Evolutionary conservation across 2,329 filamentous ascomycete genomes (phyloP).

Genomic region (Chrysoporthe cubensis): DNA sequence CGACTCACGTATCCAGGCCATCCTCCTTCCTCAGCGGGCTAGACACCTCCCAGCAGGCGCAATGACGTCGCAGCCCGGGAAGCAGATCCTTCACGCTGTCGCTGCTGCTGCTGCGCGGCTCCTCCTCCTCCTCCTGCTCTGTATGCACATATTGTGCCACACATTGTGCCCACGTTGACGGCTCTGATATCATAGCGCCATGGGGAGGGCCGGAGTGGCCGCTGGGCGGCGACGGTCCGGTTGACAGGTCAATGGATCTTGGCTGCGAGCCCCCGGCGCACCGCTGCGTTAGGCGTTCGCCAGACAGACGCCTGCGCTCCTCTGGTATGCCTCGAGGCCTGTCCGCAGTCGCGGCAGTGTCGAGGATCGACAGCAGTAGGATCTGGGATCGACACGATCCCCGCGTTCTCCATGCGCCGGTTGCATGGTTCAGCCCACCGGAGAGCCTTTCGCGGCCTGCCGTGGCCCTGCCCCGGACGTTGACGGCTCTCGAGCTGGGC

Average conservation of each 20-base stretch:
- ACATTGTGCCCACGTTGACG: not conserved
- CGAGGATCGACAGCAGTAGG: not conserved
- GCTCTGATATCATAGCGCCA: not conserved
- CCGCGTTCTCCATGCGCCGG: not conserved
- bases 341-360: not conserved
- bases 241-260: not conserved
- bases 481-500: not conserved
- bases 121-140: no score
- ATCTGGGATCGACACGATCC: constrained; percentile 10
- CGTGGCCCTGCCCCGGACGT: not conserved
- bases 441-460: not conserved
- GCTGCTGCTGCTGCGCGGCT: not conserved
- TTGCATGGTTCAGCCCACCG: not conserved
- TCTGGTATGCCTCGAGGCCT: not conserved
- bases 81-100: constrained; percentile 7
- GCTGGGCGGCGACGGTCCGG: not conserved
- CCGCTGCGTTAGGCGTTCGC: not conserved
- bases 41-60: not conserved
- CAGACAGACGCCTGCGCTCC: not conserved
- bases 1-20: constrained; percentile 18
- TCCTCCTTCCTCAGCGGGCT: constrained; percentile 14
- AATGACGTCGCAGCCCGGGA: constrained; percentile 23
- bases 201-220: not conserved
- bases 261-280: not conserved
- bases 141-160: no score